A percentile compares a stretch with the other conserved stretches of the same genome.
Evolutionary conservation across 2,329 filamentous ascomycete species (phyloP).

Genomic region (Microascus cirrosus): DNA sequence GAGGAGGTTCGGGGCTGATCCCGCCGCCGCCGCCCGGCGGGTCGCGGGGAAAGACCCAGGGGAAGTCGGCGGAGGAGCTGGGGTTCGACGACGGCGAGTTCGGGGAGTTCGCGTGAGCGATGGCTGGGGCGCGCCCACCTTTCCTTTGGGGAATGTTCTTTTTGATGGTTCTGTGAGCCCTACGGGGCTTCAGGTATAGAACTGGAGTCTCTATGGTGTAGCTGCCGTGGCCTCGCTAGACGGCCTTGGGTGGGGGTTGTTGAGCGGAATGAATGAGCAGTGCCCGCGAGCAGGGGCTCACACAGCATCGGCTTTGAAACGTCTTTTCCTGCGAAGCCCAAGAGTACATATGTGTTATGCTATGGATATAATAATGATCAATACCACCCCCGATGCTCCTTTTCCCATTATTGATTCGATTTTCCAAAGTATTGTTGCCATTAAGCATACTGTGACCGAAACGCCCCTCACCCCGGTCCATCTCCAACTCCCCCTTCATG

Average conservation of each 20-base stretch:
- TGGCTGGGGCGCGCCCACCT: not conserved
- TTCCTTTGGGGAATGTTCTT: not conserved
- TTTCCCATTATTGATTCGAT: not conserved
- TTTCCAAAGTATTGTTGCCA: not conserved
- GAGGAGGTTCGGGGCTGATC: constrained; percentile 32
- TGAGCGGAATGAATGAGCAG: not conserved
- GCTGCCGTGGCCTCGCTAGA: not conserved
- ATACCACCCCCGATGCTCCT: not conserved
- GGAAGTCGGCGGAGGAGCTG: constrained; percentile 47
- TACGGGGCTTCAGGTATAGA: not conserved
- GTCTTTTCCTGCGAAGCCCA: not conserved
- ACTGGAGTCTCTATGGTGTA: not conserved
- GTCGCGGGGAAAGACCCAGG: constrained; percentile 40
- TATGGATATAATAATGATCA: not conserved
- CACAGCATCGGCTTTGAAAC: not conserved
- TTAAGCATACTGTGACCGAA: not conserved
- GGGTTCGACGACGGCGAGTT: constrained; percentile 84
- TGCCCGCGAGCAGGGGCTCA: not conserved
- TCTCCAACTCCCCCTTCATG: not conserved
- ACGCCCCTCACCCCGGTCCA: not conserved
- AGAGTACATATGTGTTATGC: not conserved
- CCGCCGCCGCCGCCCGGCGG: constrained; percentile 55
- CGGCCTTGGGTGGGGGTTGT: not conserved
- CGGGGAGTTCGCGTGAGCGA: constrained; percentile 59
- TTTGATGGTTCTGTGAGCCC: not conserved